These are phyloP conservation scores for Eragrostis nindensis DNA, from an alignment of 176 grass and related monocot species.

Conservation along the genomic window DNA sequence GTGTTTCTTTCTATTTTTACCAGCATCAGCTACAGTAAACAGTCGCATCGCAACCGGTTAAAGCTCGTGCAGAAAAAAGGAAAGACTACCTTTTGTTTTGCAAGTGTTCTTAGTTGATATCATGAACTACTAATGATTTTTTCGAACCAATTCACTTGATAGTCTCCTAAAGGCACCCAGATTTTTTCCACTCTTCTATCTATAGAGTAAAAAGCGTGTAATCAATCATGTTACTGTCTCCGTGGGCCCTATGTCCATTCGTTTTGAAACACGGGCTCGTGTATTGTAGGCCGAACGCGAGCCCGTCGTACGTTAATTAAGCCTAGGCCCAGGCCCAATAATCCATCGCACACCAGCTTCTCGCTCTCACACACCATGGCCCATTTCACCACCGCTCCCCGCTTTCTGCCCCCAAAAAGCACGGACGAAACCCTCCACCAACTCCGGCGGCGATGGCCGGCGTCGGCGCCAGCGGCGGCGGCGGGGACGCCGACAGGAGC, in stretches of 20 bases:
- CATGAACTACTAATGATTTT: no score
- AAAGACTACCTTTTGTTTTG: no score
- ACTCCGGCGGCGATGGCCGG: conserved; percentile 52
- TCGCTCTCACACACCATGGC: conserved; percentile 13
- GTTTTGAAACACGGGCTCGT: neutral
- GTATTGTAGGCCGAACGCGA: neutral
- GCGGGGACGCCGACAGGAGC: conserved; percentile 73
- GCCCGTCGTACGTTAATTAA: neutral
- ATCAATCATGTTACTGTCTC: neutral
- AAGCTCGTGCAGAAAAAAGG: no score
- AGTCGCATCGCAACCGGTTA: no score
- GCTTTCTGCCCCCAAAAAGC: conserved; percentile 5
- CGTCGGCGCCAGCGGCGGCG: conserved; percentile 33
- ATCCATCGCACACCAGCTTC: neutral
- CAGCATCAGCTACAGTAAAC: no score
- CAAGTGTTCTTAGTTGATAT: no score
- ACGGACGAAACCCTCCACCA: conserved; percentile 35
- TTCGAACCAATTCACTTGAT: no score
- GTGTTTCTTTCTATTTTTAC: no score
- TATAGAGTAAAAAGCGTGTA: neutral
- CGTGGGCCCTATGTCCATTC: neutral
- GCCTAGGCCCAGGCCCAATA: neutral
- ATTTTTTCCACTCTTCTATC: neutral
- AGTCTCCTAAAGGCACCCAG: no score
- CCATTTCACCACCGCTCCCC: conserved; percentile 30